Conservation (phyloP, 352 stramenopile genomes). For the Pythium graminicola region DNA sequence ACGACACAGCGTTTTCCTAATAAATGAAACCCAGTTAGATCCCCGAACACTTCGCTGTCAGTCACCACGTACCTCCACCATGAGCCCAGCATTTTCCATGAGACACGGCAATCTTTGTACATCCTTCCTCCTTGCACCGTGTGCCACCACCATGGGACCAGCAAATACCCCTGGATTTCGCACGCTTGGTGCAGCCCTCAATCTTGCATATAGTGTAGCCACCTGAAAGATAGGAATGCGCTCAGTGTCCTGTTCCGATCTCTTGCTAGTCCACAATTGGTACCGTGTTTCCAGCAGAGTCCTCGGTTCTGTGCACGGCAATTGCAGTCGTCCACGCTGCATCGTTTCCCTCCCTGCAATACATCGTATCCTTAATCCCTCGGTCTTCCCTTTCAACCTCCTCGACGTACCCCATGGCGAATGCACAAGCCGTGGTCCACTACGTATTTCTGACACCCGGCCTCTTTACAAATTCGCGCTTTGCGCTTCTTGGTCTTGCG, state of each 20-base stretch:
- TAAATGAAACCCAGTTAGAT: not conserved
- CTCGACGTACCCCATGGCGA: slow-evolving; percentile 22
- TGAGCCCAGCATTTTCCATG: slow-evolving; percentile 41
- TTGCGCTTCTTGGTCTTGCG: slow-evolving; percentile 41
- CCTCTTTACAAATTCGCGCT: slow-evolving; percentile 31
- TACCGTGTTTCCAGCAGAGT: slow-evolving; percentile 39
- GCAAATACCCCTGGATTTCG: slow-evolving; percentile 28
- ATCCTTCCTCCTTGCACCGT: slow-evolving; percentile 30
- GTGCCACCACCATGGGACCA: slow-evolving; percentile 28
- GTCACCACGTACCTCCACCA: slow-evolving; percentile 13
- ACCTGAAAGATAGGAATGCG: slow-evolving; percentile 1
- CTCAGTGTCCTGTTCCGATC: not conserved
- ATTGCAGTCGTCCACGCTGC: slow-evolving; percentile 35
- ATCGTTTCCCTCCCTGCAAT: slow-evolving; percentile 37
- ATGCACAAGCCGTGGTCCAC: slow-evolving; percentile 42
- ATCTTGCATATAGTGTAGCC: slow-evolving; percentile 29
- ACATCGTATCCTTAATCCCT: not conserved
- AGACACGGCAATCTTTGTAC: slow-evolving; percentile 31
- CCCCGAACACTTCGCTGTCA: not conserved
- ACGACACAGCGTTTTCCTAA: slow-evolving; percentile 22
- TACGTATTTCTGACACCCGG: slow-evolving; percentile 40
- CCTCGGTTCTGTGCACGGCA: slow-evolving; percentile 36
- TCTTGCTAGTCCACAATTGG: not conserved
- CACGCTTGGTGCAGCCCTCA: slow-evolving; percentile 25
- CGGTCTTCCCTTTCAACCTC: not conserved